Percentiles rank a stretch among this genome's conserved stretches.
Conservation (phyloP, 2,329 filamentous ascomycete species). For the Pyrenophora teres region DNA sequence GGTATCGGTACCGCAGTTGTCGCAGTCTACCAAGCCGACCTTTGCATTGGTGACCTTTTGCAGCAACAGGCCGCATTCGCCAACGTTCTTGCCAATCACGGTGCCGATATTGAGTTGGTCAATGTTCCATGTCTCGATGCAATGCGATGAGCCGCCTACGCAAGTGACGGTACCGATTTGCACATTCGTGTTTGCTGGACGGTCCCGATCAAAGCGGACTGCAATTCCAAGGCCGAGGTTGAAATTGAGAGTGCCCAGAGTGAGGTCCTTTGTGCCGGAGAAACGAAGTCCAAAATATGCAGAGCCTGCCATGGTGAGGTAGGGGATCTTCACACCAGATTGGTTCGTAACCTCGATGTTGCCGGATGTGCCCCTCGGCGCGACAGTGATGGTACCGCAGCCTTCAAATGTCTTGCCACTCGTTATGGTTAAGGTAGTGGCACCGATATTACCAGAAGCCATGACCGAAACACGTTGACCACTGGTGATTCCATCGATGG, state of each 20-base stretch:
- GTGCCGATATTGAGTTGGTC: conserved; percentile 57
- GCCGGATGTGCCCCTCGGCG: conserved; percentile 51
- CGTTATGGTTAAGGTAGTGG: conserved; percentile 56
- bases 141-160: conserved; percentile 60
- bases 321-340: conserved; percentile 58
- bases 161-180: conserved; percentile 59
- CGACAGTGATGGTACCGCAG: conserved; percentile 61
- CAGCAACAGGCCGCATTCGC: conserved; percentile 62
- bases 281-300: conserved; percentile 64
- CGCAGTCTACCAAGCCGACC: conserved; percentile 61
- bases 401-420: conserved; percentile 64
- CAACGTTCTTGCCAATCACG: conserved; percentile 60
- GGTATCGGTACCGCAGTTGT: conserved; percentile 58
- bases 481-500: conserved; percentile 56
- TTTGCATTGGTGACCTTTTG: conserved; percentile 59
- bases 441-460: conserved; percentile 61
- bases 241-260: conserved; percentile 59
- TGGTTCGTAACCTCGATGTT: conserved; percentile 60
- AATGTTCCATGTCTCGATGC: conserved; percentile 65
- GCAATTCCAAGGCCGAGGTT: conserved; percentile 60
- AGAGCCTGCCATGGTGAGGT: conserved; percentile 61
- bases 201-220: conserved; percentile 63
- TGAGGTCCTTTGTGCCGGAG: conserved; percentile 56
- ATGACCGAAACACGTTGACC: conserved; percentile 61
- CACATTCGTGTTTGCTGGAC: conserved; percentile 58